A percentile compares a stretch with the other conserved stretches of the same genome.
Evolutionary conservation across 2,329 filamentous ascomycete species (phyloP).

Genomic region (Alternaria angustiovoidea): DNA sequence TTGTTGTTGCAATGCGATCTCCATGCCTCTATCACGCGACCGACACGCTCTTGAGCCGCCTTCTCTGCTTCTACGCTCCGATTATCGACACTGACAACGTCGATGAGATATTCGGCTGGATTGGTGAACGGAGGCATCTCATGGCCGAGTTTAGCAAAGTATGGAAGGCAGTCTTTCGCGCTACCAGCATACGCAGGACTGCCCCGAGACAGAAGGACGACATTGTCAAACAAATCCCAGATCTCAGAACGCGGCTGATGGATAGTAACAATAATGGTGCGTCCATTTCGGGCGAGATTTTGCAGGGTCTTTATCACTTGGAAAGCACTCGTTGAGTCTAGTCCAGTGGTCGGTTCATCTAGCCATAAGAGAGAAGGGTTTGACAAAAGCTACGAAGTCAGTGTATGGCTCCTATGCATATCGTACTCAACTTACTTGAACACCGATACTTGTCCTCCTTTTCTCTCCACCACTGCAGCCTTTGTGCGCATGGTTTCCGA

Average conservation of each 20-base stretch:
- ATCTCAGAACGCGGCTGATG: conserved; percentile 83
- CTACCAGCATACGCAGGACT: conserved; percentile 73
- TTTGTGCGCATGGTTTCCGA: conserved; percentile 74
- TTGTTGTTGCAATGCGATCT: conserved; percentile 32
- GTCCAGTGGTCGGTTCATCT: conserved; percentile 80
- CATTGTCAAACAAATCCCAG: conserved; percentile 77
- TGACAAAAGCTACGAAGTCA: conserved; percentile 65
- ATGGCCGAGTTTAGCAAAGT: conserved; percentile 70
- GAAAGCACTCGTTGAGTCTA: conserved; percentile 79
- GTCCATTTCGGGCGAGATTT: conserved; percentile 69
- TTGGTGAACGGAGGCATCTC: conserved; percentile 76
- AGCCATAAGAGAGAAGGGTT: conserved; percentile 81
- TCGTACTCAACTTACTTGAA: conserved; percentile 52
- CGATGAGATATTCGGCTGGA: conserved; percentile 78
- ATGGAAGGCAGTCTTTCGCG: conserved; percentile 65
- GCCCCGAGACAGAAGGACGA: conserved; percentile 73
- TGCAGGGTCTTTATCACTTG: conserved; percentile 77
- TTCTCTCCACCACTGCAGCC: conserved; percentile 84
- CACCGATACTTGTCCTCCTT: conserved; percentile 76
- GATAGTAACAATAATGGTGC: conserved; percentile 77
- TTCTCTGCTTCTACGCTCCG: conserved; percentile 71
- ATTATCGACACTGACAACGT: conserved; percentile 77
- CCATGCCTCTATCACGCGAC: conserved; percentile 70
- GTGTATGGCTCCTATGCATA: neutral
- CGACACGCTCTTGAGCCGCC: conserved; percentile 66